Evolutionary conservation across 129 eudicot genomes (phyloP).

Genomic region (Heracleum sosnowskyi): DNA sequence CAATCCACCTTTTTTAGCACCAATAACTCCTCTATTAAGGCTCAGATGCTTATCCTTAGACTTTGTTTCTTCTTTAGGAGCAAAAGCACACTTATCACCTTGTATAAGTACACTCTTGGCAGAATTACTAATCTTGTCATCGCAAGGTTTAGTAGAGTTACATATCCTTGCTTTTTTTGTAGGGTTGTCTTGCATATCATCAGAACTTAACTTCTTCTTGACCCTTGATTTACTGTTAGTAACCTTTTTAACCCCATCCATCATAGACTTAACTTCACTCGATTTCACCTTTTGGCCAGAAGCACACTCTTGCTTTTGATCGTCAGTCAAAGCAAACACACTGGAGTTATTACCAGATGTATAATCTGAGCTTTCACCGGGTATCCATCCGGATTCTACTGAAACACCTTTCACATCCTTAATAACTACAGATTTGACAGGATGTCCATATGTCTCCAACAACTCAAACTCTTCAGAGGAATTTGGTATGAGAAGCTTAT

Average conservation of each 20-base stretch:
- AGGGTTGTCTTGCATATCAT: constrained; percentile 25
- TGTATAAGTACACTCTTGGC: constrained; percentile 15
- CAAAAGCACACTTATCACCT: constrained; percentile 12
- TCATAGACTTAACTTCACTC: not conserved
- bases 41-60: constrained; percentile 13
- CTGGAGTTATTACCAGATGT: not conserved
- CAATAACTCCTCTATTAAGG: constrained; percentile 14
- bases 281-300: not conserved
- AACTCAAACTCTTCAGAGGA: not conserved
- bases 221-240: constrained; percentile 10
- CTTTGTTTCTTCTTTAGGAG: constrained; percentile 8
- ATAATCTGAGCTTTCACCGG: not conserved
- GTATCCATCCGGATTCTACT: not conserved
- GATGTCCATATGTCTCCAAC: constrained; percentile 5
- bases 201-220: constrained; percentile 14
- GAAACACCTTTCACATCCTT: not conserved
- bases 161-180: constrained; percentile 29
- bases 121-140: constrained; percentile 8
- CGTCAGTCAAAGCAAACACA: not conserved
- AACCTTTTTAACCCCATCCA: constrained; percentile 7
- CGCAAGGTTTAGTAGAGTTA: constrained; percentile 12
- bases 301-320: not conserved
- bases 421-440: not conserved
- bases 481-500: constrained; percentile 14
- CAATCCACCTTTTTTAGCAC: constrained; percentile 11